Conservation (phyloP, 1,284 basidiomycete species). For the Megacollybia platyphylla region DNA sequence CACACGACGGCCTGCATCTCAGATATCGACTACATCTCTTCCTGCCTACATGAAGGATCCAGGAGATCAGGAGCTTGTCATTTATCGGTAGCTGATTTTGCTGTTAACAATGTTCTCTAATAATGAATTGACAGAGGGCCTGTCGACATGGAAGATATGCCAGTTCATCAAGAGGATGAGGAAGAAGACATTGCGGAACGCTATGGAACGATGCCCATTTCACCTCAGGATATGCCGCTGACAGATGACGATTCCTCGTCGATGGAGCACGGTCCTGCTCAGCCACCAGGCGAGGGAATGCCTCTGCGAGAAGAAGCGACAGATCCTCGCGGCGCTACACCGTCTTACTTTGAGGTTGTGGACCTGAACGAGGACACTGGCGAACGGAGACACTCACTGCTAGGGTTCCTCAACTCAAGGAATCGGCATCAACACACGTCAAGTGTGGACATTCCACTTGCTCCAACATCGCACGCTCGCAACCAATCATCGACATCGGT, state of each 20-base stretch:
- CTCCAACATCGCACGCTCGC: too few species aligned
- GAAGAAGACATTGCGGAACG: conserved; percentile 15
- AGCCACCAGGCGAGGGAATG: conserved; percentile 11
- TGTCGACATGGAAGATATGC: conserved; percentile 28
- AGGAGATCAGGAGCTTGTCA: conserved; percentile 65
- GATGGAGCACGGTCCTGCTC: conserved; percentile 5
- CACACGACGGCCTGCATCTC: conserved; percentile 37
- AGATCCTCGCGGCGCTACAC: conserved; percentile 44
- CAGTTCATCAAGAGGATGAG: conserved; percentile 20
- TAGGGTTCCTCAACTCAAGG: not conserved
- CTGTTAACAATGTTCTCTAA: not conserved
- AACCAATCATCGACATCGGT: too few species aligned
- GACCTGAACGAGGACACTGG: conserved; percentile 11
- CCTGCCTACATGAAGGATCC: conserved; percentile 71
- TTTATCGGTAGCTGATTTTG: conserved; percentile 37
- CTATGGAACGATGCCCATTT: conserved; percentile 19
- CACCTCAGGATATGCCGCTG: conserved; percentile 20
- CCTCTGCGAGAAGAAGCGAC: conserved; percentile 11
- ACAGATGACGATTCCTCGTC: conserved; percentile 16
- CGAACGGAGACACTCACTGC: not conserved
- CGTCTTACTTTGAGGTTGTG: conserved; percentile 51
- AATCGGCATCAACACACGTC: not conserved
- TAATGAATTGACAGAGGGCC: conserved; percentile 17
- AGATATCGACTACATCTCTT: conserved; percentile 60
- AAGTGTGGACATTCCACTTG: not conserved